Percentiles rank a stretch among this genome's conserved stretches.
Evolutionary conservation across 495 filamentous ascomycete genomes (phyloP).

Genomic region (Clavariopsis aquatica): DNA sequence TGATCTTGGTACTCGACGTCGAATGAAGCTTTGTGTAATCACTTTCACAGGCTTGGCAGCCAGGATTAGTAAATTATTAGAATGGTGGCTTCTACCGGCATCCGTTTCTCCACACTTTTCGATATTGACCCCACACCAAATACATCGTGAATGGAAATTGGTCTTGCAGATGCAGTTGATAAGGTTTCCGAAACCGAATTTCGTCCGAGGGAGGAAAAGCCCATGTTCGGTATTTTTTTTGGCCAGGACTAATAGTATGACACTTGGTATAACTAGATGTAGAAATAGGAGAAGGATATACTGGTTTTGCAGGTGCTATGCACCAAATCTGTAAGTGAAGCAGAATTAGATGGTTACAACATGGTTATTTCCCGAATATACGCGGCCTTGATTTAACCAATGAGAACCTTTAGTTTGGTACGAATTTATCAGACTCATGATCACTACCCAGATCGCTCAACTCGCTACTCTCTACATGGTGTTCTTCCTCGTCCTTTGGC

Average conservation of each 20-base stretch:
- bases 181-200: neutral
- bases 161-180: neutral
- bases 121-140: constrained; percentile 3
- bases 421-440: constrained; percentile 9
- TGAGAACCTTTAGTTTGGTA: neutral
- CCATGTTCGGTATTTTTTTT: no score
- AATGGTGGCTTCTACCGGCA: constrained; percentile 12
- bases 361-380: no score
- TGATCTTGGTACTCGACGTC: constrained; percentile 15
- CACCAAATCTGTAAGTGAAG: no score
- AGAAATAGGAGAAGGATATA: no score
- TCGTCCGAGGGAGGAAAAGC: neutral
- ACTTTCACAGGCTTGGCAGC: constrained; percentile 11
- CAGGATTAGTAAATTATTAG: constrained; percentile 10
- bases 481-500: constrained; percentile 7
- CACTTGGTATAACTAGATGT: no score
- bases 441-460: constrained; percentile 38
- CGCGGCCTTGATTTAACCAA: no score
- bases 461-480: constrained; percentile 32
- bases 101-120: constrained; percentile 7
- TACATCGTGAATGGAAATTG: neutral
- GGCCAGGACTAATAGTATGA: no score
- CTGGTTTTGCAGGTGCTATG: no score
- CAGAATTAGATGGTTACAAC: no score
- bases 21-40: constrained; percentile 26